These are phyloP conservation scores for Cytospora leucostoma DNA, from an alignment of 2,329 filamentous ascomycete species.

Conservation along the genomic window DNA sequence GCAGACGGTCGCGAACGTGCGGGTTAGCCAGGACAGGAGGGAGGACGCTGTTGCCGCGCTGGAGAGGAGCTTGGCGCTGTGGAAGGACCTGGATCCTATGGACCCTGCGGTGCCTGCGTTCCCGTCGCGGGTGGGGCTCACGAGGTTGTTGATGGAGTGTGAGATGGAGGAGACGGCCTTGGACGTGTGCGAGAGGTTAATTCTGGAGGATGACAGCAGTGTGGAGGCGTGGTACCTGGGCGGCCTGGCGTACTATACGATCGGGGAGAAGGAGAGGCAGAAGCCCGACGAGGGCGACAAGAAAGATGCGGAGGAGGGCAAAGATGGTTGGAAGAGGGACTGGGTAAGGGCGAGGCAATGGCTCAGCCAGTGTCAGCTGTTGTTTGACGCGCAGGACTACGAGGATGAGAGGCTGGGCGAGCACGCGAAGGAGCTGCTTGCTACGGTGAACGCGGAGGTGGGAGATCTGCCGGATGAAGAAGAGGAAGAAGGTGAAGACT, in stretches of 20 bases:
- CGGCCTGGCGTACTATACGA: constrained; percentile 85
- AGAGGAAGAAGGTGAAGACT: constrained; percentile 51
- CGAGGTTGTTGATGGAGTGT: constrained; percentile 86
- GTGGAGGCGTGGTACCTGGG: constrained; percentile 97
- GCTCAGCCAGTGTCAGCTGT: constrained; percentile 76
- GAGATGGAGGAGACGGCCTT: constrained; percentile 83
- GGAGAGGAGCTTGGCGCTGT: constrained; percentile 75
- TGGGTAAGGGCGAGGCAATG: constrained; percentile 79
- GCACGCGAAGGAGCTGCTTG: constrained; percentile 72
- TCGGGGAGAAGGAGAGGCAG: constrained; percentile 68
- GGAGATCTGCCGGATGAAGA: constrained; percentile 55
- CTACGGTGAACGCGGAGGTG: constrained; percentile 63
- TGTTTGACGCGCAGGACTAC: constrained; percentile 80
- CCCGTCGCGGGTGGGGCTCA: constrained; percentile 78
- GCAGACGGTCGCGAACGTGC: constrained; percentile 90
- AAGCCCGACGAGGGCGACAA: constrained; percentile 43
- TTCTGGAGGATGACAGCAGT: constrained; percentile 88
- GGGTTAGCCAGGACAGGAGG: constrained; percentile 80
- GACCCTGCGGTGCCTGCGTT: constrained; percentile 81
- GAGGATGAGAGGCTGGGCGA: constrained; percentile 78
- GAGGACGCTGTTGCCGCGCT: constrained; percentile 83
- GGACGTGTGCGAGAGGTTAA: constrained; percentile 78
- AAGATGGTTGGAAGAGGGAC: constrained; percentile 57
- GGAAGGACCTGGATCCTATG: constrained; percentile 75
- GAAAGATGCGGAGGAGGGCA: constrained; percentile 33